Evolutionary conservation across 75 land plant species (phyloP), one percentile per base, ranked within the genome.

Genomic region (Picea sitchensis): DNA sequence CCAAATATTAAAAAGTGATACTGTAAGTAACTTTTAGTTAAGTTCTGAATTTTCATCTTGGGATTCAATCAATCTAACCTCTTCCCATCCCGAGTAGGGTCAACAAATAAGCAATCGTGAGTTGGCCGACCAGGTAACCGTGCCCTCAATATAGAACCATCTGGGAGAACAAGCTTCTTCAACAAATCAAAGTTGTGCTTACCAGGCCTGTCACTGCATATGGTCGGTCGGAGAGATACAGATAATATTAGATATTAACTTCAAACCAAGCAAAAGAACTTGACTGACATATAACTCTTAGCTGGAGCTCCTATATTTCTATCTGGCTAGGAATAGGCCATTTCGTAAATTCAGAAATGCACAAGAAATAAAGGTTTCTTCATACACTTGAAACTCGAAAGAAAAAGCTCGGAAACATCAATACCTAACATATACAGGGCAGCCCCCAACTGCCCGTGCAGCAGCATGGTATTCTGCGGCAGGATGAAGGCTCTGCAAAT

Each of bases 381-480:
- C 6, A 44, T 5, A 44, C 4, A 44, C 47, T 44, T 44, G 47
- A 26, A 26, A 26, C 26, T 26, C 26, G 26, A 44, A 44, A 44
- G 47, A 44, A 8, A 6, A 47, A 47, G 54, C 54, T 47, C 9
- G 54, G 6, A 47, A n/a, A 41, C 67, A n/a, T 63, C 54, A 47
- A 47, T 47, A 91, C 92, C 96, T 93, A 31, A 94, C 94, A 84
- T 90, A 94, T 9, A 94, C 76, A 6, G 91, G 81, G 63, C 89
- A 87, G 8, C 94, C 96, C 34, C 91, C 92, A 15, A 92, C 80
- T 59, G 96, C 94, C n/a, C 92, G 79, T 5, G 96, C 92, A 41
- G 90, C 94, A 2, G 88, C 94, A 77, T 94, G 96, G 76, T 86
- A 94, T 60, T 90, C 89, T 44, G 89, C 96, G 58, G 87, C 90